A percentile compares a stretch with the other conserved stretches of the same genome.
Evolutionary conservation across 768 basidiomycete genomes (phyloP).

Genomic region (Leccinum variicolor): DNA sequence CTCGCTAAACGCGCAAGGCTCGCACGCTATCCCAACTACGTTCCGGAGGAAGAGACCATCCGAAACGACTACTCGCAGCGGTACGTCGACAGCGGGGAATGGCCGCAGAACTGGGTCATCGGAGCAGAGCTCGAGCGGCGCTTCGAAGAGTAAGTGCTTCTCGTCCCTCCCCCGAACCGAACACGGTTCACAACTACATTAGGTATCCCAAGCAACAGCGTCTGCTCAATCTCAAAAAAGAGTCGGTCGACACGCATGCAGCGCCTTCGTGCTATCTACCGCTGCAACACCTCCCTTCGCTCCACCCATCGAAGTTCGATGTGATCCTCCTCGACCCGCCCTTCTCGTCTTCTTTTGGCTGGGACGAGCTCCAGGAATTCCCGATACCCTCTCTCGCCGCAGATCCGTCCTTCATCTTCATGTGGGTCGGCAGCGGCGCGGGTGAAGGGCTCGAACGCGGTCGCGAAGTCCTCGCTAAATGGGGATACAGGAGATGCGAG

Average conservation of each 20-base stretch:
- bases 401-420: constrained; percentile 89
- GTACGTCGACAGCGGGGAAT: constrained; percentile 88
- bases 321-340: constrained; percentile 90
- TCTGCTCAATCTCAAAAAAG: constrained; percentile 78
- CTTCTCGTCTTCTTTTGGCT: constrained; percentile 80
- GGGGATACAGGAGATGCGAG: constrained; percentile 94
- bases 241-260: constrained; percentile 67
- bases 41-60: constrained; percentile 94
- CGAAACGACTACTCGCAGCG: constrained; percentile 91
- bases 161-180: too few species aligned
- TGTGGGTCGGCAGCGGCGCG: constrained; percentile 94
- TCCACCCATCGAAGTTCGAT: constrained; percentile 78
- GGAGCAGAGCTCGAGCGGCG: constrained; percentile 85
- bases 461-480: constrained; percentile 83
- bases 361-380: constrained; percentile 78
- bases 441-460: constrained; percentile 90
- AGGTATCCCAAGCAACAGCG: constrained; percentile 96
- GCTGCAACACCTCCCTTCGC: constrained; percentile 49
- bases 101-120: constrained; percentile 92
- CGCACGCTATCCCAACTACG: constrained; percentile 73
- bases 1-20: constrained; percentile 71
- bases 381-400: constrained; percentile 81
- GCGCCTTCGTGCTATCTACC: constrained; percentile 71
- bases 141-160: constrained; percentile 89
- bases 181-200: too few species aligned